Base-by-base conservation (phyloP, 2,329 filamentous ascomycete genomes). In the Gyromitra esculenta region DNA sequence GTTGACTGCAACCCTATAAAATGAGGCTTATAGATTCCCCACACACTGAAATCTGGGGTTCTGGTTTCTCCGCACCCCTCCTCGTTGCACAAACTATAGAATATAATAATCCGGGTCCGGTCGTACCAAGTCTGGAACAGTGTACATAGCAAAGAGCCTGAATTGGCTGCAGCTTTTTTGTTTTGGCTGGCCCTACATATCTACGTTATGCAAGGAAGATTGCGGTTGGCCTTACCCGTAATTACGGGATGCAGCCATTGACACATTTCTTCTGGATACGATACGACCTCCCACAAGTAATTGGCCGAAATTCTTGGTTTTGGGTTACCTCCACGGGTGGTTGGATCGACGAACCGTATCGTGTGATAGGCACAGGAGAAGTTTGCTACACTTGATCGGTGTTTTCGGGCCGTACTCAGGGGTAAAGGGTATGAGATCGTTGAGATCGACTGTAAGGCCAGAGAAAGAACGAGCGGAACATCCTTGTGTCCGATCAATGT, bases 381-480 rank as follows among this genome's bases (percentile, higher is more conserved):
- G 48, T 37, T 39, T 62, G 54, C 45, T 41, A 64, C 11, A n/a
- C 52, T 64, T 64, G 48, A 43, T 74, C 71, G 71, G 71, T 68
- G 71, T 60, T 74, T 74, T 69, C 71, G 71, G 71, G 71, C 71
- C 71, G 71, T 35, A 67, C 15, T 65, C 70, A 73, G 70, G 70
- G 70, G 70, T 54, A 68, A 67, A 50, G n/a, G 41, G 56, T 54
- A 63, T 62, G 59, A 45, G 56, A 56, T 71, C 59, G 48, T 45
- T 43, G 21, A 57, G 50, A 56, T 67, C 37, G 64, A 56, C 37
- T 21, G 31, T 45, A 7, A 63, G 18, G 48, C 45, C 11, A 60
- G 68, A 62, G 39, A 13, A 31, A 60, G 35, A 18, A 43, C 21
- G 45, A 41, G 35, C n/a, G 6, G 5, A 25, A 57, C 45, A 68